Evolutionary conservation across 805 yeast species (phyloP).

Genomic region (Metschnikowia corniflorae): DNA sequence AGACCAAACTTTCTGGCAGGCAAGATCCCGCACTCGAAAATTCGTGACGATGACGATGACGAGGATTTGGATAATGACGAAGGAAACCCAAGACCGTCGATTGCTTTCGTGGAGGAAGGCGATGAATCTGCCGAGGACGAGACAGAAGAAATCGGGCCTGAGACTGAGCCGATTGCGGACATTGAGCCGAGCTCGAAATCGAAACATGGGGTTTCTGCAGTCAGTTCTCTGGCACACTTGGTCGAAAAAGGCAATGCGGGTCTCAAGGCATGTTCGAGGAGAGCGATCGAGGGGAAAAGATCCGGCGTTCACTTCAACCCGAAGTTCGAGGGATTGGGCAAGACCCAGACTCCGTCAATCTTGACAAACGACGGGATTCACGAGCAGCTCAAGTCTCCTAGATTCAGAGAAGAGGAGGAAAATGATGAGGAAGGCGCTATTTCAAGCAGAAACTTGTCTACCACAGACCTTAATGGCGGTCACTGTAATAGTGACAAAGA

Average conservation of each 20-base stretch:
- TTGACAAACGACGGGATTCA: constrained; percentile 36
- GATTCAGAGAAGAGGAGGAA: constrained; percentile 28
- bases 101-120: constrained; percentile 53
- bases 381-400: constrained; percentile 33
- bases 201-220: not conserved
- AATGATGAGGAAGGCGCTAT: constrained; percentile 19
- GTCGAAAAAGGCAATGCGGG: constrained; percentile 7
- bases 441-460: constrained; percentile 3
- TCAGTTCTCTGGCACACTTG: constrained; percentile 3
- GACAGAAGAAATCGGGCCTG: constrained; percentile 9
- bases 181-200: not conserved
- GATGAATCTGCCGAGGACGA: constrained; percentile 20
- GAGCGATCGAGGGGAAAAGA: constrained; percentile 5
- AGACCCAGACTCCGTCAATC: constrained; percentile 30
- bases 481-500: not conserved
- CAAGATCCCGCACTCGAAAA: constrained; percentile 64
- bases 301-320: constrained; percentile 9
- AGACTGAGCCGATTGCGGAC: not conserved
- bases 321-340: constrained; percentile 2
- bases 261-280: constrained; percentile 1
- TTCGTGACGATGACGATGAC: constrained; percentile 66
- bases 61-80: constrained; percentile 20
- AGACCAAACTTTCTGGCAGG: constrained; percentile 69
- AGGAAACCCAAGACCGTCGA: constrained; percentile 47
- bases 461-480: not conserved